Conservation (phyloP, 2,329 filamentous ascomycete species). For the Botryotinia globosa region DNA sequence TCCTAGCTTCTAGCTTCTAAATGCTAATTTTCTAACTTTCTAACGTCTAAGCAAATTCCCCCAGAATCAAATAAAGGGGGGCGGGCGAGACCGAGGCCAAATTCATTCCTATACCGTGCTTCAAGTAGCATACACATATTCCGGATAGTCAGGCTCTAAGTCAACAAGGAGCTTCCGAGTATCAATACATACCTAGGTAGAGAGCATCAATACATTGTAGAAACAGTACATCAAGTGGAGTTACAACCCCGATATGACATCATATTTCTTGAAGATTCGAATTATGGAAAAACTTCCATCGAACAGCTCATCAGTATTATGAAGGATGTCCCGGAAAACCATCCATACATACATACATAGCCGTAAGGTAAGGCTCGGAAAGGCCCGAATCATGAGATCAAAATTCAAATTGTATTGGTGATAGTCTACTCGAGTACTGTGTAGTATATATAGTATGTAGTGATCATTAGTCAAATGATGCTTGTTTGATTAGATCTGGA, state of each 20-base stretch:
- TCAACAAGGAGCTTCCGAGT: neutral
- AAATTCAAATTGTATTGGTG: neutral
- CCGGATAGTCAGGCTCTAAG: neutral
- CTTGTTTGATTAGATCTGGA: neutral
- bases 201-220: neutral
- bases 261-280: neutral
- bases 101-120: neutral
- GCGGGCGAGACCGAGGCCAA: neutral
- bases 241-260: neutral
- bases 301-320: slow-evolving; percentile 8
- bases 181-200: neutral
- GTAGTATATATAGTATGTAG: neutral
- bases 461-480: slow-evolving; percentile 1
- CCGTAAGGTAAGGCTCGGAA: neutral
- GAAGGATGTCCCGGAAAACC: neutral
- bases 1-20: neutral
- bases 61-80: neutral
- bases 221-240: neutral
- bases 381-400: neutral
- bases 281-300: neutral
- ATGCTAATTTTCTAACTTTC: no score
- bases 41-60: neutral
- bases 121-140: neutral
- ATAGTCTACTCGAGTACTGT: no score
- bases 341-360: no score